These are phyloP conservation scores for Xylariomycetidae sp. DNA, from an alignment of 2,329 filamentous ascomycete species.

Conservation along the genomic window DNA sequence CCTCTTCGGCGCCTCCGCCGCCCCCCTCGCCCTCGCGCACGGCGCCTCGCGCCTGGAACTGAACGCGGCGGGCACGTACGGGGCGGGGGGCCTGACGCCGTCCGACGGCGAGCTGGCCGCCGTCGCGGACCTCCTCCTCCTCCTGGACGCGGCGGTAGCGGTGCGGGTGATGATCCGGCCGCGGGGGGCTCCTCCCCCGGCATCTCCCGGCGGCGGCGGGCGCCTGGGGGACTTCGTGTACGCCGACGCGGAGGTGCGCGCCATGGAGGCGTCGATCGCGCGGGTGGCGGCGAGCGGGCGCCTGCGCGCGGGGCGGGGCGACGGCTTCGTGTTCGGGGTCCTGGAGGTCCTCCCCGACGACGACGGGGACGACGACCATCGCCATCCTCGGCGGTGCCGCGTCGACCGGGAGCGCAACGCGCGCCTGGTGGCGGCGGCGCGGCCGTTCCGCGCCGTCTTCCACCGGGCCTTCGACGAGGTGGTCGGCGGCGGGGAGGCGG, in stretches of 20 bases:
- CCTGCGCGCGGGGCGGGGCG: conserved; percentile 35
- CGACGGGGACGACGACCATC: background rate
- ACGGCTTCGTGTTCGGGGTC: conserved; percentile 53
- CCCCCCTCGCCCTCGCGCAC: conserved; percentile 31
- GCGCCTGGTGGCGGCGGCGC: conserved; percentile 35
- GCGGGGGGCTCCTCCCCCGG: conserved; percentile 28
- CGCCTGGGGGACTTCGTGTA: conserved; percentile 42
- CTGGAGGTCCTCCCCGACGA: conserved; percentile 17
- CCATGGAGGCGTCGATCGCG: conserved; percentile 36
- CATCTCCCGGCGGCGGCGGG: conserved; percentile 11
- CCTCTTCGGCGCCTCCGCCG: conserved; percentile 41
- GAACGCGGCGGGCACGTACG: conserved; percentile 46
- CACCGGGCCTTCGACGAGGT: conserved; percentile 52
- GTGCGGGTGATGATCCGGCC: conserved; percentile 53
- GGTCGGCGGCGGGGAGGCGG: conserved; percentile 15
- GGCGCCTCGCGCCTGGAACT: conserved; percentile 48
- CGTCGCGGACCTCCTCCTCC: conserved; percentile 20
- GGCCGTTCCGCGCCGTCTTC: conserved; percentile 42
- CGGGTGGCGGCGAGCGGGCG: conserved; percentile 31
- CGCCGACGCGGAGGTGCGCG: conserved; percentile 33
- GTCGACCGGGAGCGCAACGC: conserved; percentile 37
- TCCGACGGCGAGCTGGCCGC: conserved; percentile 30
- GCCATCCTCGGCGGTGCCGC: conserved; percentile 5
- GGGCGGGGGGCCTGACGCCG: conserved; percentile 46
- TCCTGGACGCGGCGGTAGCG: conserved; percentile 24